Evolutionary conservation across 768 basidiomycete species (phyloP), one percentile per base, ranked within the genome.

Genomic region (Lentinula raphanica): DNA sequence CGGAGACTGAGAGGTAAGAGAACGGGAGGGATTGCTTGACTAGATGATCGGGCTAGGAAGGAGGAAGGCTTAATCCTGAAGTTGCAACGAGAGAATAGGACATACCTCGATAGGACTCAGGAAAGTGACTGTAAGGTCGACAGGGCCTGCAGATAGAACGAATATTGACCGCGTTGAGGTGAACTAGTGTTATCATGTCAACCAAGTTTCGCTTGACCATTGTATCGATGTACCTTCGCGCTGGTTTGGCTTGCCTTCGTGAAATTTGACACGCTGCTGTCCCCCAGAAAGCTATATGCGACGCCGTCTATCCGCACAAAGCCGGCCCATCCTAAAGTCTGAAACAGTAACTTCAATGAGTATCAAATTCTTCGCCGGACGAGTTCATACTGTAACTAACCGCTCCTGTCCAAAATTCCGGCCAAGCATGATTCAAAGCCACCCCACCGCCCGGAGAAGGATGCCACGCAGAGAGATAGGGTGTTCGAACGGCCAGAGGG

Each of bases 101-200:
- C 67, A 23, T 61, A 82, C 83, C 76, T 84, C 83, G 4, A 85
- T 74, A 6, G 83, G 84, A 62, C 79, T 83, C 8, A 84, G 66
- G 62, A 84, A 86, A 2, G 72, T 79, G 7, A 77, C 74, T 28
- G 77, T 79, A 19, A 86, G 68, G 48, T 76, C 71, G 27, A 86
- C 69, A 3, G 78, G 75, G 1, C 84, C 85, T 5, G 85, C 81
- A 9, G 69, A 67, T 62, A 85, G 63, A 5, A 72, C 72, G 57
- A 85, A 82, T 8, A 74, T 73, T 38, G 77, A 81, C 56, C 79
- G 79, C 0, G 83, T 84, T 5, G 83, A 76, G 0, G 84, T 85
- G 60, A 85, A 78, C 77, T 79, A 12, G 1, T 62, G 45, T 19
- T 53, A 28, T 21, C 59, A 35, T 21, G 42, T 36, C 13, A 51